These are phyloP conservation scores for Tetrahymena borealis DNA, from an alignment of 73 alveolate species.

Conservation along the genomic window DNA sequence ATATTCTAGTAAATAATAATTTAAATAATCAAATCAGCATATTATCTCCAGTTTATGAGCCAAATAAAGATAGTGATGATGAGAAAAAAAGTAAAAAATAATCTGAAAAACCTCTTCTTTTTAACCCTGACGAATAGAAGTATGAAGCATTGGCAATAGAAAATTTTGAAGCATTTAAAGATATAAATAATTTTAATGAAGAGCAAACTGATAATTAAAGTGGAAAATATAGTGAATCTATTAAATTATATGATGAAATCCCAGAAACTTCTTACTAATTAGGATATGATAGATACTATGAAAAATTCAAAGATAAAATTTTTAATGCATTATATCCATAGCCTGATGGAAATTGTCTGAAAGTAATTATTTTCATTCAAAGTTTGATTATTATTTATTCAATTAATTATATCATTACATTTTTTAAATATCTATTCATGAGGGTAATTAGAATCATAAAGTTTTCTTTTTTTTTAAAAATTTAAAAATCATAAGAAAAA, in stretches of 20 bases:
- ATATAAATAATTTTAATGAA: not conserved
- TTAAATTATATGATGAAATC: not conserved
- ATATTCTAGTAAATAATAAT: not conserved
- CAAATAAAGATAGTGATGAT: not conserved
- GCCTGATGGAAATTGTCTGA: not conserved
- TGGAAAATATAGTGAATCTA: not conserved
- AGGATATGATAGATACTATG: not conserved
- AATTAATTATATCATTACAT: no score
- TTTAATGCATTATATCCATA: not conserved
- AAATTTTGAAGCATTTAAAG: no score
- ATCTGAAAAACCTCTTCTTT: not conserved
- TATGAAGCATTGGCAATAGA: not conserved
- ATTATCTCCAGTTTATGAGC: not conserved
- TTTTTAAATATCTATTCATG: no score
- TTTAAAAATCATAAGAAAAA: no score
- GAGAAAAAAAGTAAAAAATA: not conserved
- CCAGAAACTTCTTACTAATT: not conserved
- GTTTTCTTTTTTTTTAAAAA: no score
- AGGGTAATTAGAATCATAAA: no score
- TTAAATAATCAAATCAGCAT: no score
- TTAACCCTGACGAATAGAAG: not conserved
- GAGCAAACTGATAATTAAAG: not conserved
- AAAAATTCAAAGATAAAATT: not conserved
- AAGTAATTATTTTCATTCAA: no score
- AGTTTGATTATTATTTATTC: no score